phyloP scores from a whole-genome alignment of 768 basidiomycete species.

The Leccinum imitatum region DNA sequence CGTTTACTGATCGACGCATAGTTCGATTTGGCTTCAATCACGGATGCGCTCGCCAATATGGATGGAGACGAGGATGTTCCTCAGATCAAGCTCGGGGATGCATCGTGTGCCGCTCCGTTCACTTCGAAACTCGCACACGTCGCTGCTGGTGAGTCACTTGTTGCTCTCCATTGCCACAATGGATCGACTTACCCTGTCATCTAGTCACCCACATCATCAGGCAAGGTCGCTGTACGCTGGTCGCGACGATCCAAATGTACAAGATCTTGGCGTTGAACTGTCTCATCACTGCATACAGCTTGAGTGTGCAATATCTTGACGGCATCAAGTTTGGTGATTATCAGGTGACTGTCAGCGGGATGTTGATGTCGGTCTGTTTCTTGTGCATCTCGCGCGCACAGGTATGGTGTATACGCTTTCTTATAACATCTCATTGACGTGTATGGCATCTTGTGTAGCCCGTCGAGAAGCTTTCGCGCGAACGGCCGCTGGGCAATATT shows the following conservation, averaged over 20 bases:
- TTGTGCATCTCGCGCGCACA: conserved; percentile 96
- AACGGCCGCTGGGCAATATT: conserved; percentile 92
- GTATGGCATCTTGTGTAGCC: conserved; percentile 64
- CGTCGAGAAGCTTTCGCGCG: conserved; percentile 92
- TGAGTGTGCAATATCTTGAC: conserved; percentile 96
- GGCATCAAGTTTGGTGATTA: conserved; percentile 99
- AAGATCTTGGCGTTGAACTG: conserved; percentile 98
- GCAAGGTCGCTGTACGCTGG: conserved; percentile 97
- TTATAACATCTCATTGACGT: conserved; percentile 1
- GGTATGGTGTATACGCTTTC: conserved; percentile 47
- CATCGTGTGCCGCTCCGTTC: conserved; percentile 97
- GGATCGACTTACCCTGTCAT: conserved; percentile 1
- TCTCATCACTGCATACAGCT: conserved; percentile 96
- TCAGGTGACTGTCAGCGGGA: conserved; percentile 92
- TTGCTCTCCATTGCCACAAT: not conserved
- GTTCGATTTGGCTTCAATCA: conserved; percentile 80
- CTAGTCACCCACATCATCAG: conserved; percentile 95
- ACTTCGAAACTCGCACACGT: conserved; percentile 99
- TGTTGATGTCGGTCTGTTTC: conserved; percentile 97
- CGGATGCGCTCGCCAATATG: conserved; percentile 85
- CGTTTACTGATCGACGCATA: conserved; percentile 31
- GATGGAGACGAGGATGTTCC: conserved; percentile 94
- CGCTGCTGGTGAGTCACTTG: conserved; percentile 72
- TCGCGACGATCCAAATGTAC: conserved; percentile 99
- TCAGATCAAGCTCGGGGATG: conserved; percentile 99